These are phyloP conservation scores for Tylopilus vinaceipallidus DNA, from an alignment of 768 basidiomycete genomes.

Conservation along the genomic window DNA sequence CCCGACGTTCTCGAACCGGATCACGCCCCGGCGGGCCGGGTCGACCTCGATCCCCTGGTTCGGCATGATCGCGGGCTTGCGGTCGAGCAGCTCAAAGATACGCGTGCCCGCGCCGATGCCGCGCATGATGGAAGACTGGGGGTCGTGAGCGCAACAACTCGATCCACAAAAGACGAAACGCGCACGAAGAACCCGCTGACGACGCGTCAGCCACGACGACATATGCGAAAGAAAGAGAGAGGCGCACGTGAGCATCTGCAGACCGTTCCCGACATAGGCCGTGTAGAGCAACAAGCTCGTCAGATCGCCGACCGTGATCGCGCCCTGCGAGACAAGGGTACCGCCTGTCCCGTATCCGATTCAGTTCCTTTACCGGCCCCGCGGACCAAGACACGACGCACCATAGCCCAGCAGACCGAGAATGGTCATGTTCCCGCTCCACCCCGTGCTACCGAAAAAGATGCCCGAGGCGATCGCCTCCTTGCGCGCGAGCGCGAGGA, in stretches of 20 bases:
- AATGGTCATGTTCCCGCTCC: constrained; percentile 92
- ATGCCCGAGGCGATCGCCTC: constrained; percentile 90
- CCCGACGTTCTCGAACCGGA: constrained; percentile 81
- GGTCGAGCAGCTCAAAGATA: constrained; percentile 91
- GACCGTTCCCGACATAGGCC: constrained; percentile 79
- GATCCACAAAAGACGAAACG: background rate
- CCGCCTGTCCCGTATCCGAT: constrained; percentile 77
- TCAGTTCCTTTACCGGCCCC: too few species aligned
- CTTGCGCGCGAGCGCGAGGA: constrained; percentile 75
- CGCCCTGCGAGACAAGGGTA: constrained; percentile 81
- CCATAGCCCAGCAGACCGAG: constrained; percentile 90
- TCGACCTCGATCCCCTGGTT: constrained; percentile 57
- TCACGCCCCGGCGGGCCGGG: constrained; percentile 56
- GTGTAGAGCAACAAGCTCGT: constrained; percentile 90
- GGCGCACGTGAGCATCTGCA: constrained; percentile 75
- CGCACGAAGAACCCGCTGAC: constrained; percentile 40
- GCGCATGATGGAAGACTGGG: constrained; percentile 90
- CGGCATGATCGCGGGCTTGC: constrained; percentile 70
- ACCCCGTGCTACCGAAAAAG: constrained; percentile 89
- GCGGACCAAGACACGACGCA: constrained; percentile 31
- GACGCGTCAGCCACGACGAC: constrained; percentile 1
- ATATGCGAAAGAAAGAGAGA: background rate
- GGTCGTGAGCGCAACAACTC: background rate
- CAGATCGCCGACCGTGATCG: constrained; percentile 89
- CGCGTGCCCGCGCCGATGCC: constrained; percentile 91